These are phyloP conservation scores for Lasiosphaeria hispida DNA, from an alignment of 495 filamentous ascomycete species.

Conservation along the genomic window DNA sequence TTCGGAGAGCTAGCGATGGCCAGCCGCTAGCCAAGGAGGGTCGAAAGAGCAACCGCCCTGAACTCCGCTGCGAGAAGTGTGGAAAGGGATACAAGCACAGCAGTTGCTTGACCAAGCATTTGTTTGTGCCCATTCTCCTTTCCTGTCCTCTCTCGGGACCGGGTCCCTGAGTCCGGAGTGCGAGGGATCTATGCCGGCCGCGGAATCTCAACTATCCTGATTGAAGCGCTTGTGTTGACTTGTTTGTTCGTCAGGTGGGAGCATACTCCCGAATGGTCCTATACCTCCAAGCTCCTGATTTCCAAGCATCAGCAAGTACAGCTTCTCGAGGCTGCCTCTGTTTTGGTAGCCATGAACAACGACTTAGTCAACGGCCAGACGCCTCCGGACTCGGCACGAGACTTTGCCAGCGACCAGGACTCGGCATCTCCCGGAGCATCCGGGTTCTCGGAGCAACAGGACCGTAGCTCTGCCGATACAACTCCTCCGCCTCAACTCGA, in stretches of 20 bases:
- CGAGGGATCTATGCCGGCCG: slow-evolving; percentile 16
- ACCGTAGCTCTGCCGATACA: slow-evolving; percentile 67
- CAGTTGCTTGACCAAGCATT: slow-evolving; percentile 99
- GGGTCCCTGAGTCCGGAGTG: slow-evolving; percentile 30
- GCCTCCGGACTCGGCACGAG: slow-evolving; percentile 58
- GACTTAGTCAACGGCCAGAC: slow-evolving; percentile 49
- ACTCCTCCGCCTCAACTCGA: slow-evolving; percentile 65
- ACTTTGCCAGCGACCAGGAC: slow-evolving; percentile 72
- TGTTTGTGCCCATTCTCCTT: slow-evolving; percentile 79
- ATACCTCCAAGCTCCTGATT: slow-evolving; percentile 95
- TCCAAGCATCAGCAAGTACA: slow-evolving; percentile 99
- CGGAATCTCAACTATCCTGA: slow-evolving; percentile 18
- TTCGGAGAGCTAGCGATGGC: slow-evolving; percentile 83
- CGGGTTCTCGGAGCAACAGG: slow-evolving; percentile 71
- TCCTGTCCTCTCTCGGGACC: slow-evolving; percentile 42
- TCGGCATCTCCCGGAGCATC: slow-evolving; percentile 77
- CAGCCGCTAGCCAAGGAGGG: slow-evolving; percentile 74
- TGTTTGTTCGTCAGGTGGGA: slow-evolving; percentile 80
- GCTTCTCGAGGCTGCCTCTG: slow-evolving; percentile 91
- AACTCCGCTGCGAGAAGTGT: slow-evolving; percentile 95
- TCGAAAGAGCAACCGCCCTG: slow-evolving; percentile 69
- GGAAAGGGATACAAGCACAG: slow-evolving; percentile 99
- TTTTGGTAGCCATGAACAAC: slow-evolving; percentile 88
- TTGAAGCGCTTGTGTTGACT: slow-evolving; percentile 39
- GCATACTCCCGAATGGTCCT: slow-evolving; percentile 97